Evolutionary conservation across 352 stramenopile genomes (phyloP), one percentile per base, ranked within the genome.

Genomic region (Phytophthora europaea): DNA sequence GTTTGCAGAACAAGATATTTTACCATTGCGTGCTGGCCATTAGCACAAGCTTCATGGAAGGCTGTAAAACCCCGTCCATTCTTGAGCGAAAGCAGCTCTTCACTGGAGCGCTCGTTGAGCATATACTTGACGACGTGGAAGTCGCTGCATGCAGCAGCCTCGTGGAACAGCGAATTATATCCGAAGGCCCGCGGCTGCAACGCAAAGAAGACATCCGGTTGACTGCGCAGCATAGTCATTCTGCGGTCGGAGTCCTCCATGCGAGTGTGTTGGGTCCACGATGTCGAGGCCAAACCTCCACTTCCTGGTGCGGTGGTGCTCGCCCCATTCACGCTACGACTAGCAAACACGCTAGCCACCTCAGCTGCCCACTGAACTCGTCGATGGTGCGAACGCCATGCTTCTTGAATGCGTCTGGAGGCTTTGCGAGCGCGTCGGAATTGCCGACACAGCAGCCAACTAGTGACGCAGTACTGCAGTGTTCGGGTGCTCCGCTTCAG

Each of bases 61-160:
- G 89, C 83, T 13, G 84, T 94, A 47, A 85, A 65, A 8, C 87
- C 87, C 4, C 60, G 53, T 5, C 70, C 78, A 28, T 95, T 95
- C n/a, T 68, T 76, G n/a, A 87, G 71, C 16, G 70, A 58, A 18
- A 93, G 75, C 20, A 92, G 56, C 12, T 73, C 64, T 45, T 73
- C 38, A n/a, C 10, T 54, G 4, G 70, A 47, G 20, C 76, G 70
- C 8, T 78, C 55, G 23, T 81, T 72, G 20, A 92, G 79, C 81
- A 95, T 93, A 53, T 83, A 95, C 64, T 92, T 90, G 67, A 92
- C 78, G 1, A 94, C 87, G 52, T 95, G 83, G 57, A 95, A 88
- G 50, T 95, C 88, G 0, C 88, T 85, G 43, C 82, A 85, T 12
- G 73, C 74, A 3, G 88, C 85, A 12, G 76, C 84, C 34, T 94